A percentile compares a stretch with the other conserved stretches of the same genome.
phyloP scores from a whole-genome alignment of 768 basidiomycete genomes.

The Boletus rufocinnamomeus region DNA sequence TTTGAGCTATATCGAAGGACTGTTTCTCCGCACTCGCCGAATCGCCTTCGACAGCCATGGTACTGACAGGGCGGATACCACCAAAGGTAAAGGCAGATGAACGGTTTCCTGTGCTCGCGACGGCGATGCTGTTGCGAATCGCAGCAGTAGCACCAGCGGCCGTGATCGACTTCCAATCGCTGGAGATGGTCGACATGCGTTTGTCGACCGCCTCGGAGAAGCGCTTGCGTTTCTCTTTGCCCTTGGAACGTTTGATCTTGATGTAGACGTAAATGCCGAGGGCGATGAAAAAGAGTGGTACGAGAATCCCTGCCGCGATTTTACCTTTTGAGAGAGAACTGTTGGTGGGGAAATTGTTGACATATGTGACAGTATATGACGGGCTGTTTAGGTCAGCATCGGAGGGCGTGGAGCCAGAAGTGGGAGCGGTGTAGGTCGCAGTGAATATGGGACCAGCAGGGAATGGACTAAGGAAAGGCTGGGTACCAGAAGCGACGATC shows the following conservation, averaged over 20 bases:
- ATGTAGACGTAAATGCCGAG: slow-evolving; percentile 50
- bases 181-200: slow-evolving; percentile 80
- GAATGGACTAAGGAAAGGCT: slow-evolving; percentile 51
- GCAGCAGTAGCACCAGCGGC: slow-evolving; percentile 71
- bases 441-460: slow-evolving; percentile 72
- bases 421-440: slow-evolving; percentile 54
- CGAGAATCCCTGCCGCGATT: slow-evolving; percentile 63
- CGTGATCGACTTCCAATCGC: slow-evolving; percentile 76
- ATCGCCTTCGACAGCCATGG: slow-evolving; percentile 45
- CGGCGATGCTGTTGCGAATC: slow-evolving; percentile 67
- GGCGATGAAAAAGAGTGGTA: slow-evolving; percentile 61
- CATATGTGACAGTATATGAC: slow-evolving; percentile 39
- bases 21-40: slow-evolving; percentile 38
- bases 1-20: slow-evolving; percentile 39
- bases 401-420: slow-evolving; percentile 41
- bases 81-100: slow-evolving; percentile 59
- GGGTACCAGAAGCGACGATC: slow-evolving; percentile 53
- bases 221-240: slow-evolving; percentile 52
- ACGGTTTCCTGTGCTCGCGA: slow-evolving; percentile 38
- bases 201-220: slow-evolving; percentile 73
- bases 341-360: slow-evolving; percentile 40
- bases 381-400: slow-evolving; percentile 42
- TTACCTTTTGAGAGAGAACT: slow-evolving; percentile 49
- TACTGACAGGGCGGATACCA: slow-evolving; percentile 50
- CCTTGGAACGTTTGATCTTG: slow-evolving; percentile 50